Base-by-base conservation (phyloP, 345 rosid species). In the Salix udensis region DNA sequence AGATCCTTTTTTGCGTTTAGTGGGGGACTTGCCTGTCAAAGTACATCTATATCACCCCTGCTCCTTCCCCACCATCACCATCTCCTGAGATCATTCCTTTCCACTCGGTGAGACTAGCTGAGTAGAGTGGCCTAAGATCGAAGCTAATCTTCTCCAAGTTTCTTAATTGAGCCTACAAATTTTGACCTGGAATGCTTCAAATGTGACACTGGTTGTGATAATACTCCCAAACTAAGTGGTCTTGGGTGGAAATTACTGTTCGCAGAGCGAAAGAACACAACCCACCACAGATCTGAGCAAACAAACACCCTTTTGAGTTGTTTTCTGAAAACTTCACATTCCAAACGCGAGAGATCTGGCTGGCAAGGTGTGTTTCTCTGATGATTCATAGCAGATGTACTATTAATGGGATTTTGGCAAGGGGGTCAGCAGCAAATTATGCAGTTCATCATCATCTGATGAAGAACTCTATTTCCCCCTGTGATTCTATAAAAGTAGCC, bases 21-120 rank as follows among this genome's bases (percentile, higher is more conserved):
- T 80, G 84, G 82, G 73, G 73, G 61, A 68, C 40, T 53, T 42
- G 67, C 72, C 76, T 77, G 68, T 68, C 77, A 58, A 82, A 84
- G 79, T 74, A 83, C 85, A 79, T 67, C 70, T 71, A 80, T 75
- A 62, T 46, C 69, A 65, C 70, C 61, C 66, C 52, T 24, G 50
- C 62, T 50, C 70, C 68, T 5, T 70, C 53, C 75, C 75, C 85
- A 76, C 79, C 78, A 80, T 72, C 72, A 77, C 70, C 31, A 61
- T 37, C 6, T 50, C 11, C 37, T 46, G 53, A 67, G 39, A 62
- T 65, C 58, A 26, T 65, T 24, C 62, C 28, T n/a, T 10, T 55
- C 78, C 81, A 81, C 82, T 67, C 15, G 11, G 21, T 60, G 24
- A 53, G 46, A 60, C 65, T 24, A 65, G 28, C 62, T 65, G 30